Evolutionary conservation across 352 stramenopile genomes (phyloP), one percentile per base, ranked within the genome.

Genomic region (Pythium vanterpoolii): DNA sequence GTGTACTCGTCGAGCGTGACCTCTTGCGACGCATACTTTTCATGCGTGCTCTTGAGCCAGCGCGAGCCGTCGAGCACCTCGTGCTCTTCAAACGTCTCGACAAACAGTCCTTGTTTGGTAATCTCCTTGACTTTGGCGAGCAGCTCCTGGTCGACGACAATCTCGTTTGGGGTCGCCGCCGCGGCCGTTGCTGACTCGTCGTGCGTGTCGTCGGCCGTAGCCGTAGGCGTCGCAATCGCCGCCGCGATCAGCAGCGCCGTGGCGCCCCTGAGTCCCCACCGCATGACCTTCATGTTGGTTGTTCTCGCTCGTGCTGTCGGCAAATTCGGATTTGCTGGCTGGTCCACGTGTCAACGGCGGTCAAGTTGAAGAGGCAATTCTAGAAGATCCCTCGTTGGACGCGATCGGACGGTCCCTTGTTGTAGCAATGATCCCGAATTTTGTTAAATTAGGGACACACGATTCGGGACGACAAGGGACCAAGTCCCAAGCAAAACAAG

Each of bases 21-120:
- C 44, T 86, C 76, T 60, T 95, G 86, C 24, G 65, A 76, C 38
- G 72, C 56, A 68, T 95, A 95, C 62, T 93, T 95, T 39, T 92
- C 78, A 56, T 89, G 73, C 13, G 66, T 68, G 70, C 86, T 95
- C 71, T 90, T 90, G 62, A 95, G 76, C 86, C 86, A 95, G 62
- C 83, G 83, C 51, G 68, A 73, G 38, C 71, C 79, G 54, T 89
- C 79, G 21, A 92, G 72, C 27, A 71, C 42, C 46, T 86, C 69
- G 18, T 77, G 65, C 39, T 67, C 56, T 43, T 90, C 83, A 64
- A 93, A 93, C 43, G 77, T 93, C 67, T 93, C 83, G n/a, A 83
- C 79, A 51, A 93, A 83, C 21, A 90, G 64, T 6, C 68, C 81
- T 38, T 77, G 64, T 48, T 86, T 73, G 14, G 68, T 60, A 42